Conservation (phyloP, 208 protist genomes). For the Sergeia podlipaevii region DNA sequence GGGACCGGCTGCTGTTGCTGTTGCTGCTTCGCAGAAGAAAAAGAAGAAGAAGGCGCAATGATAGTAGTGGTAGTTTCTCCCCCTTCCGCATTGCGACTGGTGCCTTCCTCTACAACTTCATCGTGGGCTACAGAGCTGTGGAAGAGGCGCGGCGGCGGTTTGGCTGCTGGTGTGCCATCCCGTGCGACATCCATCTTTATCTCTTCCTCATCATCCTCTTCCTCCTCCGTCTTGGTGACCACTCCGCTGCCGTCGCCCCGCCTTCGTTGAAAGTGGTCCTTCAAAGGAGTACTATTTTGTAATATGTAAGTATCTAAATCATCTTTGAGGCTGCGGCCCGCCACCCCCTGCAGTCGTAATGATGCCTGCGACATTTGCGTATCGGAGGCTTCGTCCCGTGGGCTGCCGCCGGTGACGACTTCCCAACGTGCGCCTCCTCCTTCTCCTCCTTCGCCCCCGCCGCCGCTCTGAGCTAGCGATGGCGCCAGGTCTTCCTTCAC, state of each 20-base stretch:
- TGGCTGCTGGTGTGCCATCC: too few relatives aligned
- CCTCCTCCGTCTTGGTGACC: too few relatives aligned
- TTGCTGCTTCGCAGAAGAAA: not conserved
- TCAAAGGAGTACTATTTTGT: too few relatives aligned
- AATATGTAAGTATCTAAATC: too few relatives aligned
- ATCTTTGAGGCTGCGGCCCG: too few relatives aligned
- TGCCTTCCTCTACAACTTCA: not conserved
- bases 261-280: too few relatives aligned
- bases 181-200: too few relatives aligned
- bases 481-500: not conserved
- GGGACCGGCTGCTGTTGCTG: not conserved
- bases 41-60: not conserved
- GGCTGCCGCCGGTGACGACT: not conserved
- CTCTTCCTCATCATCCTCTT: too few relatives aligned
- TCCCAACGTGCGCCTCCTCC: not conserved
- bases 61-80: not conserved
- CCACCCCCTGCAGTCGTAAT: too few relatives aligned
- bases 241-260: too few relatives aligned
- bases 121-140: not conserved
- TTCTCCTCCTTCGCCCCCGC: not conserved
- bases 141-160: not conserved
- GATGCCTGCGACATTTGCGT: too few relatives aligned
- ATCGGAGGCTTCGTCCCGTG: too few relatives aligned
- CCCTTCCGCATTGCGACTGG: not conserved
- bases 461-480: not conserved